Evolutionary conservation across 1,284 basidiomycete species (phyloP), one percentile per base, ranked within the genome.

Genomic region (Sporisorium scitamineum): DNA sequence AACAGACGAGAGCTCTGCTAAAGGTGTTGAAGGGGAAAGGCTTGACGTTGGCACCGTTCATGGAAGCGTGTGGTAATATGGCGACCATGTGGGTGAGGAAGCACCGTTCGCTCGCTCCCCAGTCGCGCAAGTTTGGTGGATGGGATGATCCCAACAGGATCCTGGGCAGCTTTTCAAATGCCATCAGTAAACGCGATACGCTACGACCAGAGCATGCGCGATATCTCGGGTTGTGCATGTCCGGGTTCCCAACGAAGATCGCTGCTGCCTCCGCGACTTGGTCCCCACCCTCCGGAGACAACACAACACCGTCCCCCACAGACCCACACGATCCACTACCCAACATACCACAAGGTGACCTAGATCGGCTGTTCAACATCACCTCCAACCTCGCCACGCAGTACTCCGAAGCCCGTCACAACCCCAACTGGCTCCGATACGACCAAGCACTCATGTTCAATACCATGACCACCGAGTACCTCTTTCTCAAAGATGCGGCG

Each of bases 381-480:
- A 26, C 73, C 1, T 3, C 27, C 1, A 13, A 37, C 2, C 52
- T 76, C 2, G 44, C 53, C 0, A 1, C 13, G 0, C 73, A 76
- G 42, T 76, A 76, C 55, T 22, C 31, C 1, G 14, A 14, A 2
- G 73, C 68, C 0, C 29, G 69, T 0, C 14, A 44, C 13, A 64
- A 63, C 20, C 8, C 37, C 5, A 44, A 68, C 47, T 76, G 73
- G 73, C 22, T 76, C 1, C 53, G 58, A 3, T 37, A 57, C 58
- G 63, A 66, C 44, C 60, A 71, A 31, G 61, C 68, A 0, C 37
- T 66, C n/a, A 51, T 76, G 61, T 64, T 54, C 11, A 31, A 48
- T 13, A 76, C 73, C 0, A 76, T 71, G 69, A 27, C 55, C 13
- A 68, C 68, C 44, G 72, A 76, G 42, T 70, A 70, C 54, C 61